Evolutionary conservation across 179 eudicot genomes (phyloP).

Genomic region (Drosera spatulata): DNA sequence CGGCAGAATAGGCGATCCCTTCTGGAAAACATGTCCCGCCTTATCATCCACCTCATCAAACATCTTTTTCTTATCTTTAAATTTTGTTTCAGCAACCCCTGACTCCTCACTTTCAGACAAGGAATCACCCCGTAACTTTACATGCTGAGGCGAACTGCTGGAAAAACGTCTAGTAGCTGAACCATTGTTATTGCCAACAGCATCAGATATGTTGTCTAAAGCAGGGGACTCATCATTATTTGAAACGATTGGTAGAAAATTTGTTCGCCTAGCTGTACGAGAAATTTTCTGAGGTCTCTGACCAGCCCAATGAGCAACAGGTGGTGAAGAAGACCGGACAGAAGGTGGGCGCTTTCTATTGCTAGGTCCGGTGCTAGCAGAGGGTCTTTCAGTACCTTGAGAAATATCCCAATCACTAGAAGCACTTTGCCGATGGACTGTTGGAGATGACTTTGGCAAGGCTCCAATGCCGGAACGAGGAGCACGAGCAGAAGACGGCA

Average conservation of each 20-base stretch:
- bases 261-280: conserved; percentile 55
- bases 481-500: conserved; percentile 34
- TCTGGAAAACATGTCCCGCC: conserved; percentile 35
- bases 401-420: conserved; percentile 51
- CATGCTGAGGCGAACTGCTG: conserved; percentile 44
- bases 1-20: conserved; percentile 26
- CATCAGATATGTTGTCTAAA: conserved; percentile 31
- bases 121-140: conserved; percentile 32
- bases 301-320: conserved; percentile 48
- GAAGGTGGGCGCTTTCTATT: conserved; percentile 48
- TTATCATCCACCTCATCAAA: conserved; percentile 36
- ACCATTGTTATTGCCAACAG: conserved; percentile 29
- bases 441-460: conserved; percentile 40
- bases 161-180: conserved; percentile 19
- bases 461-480: conserved; percentile 43
- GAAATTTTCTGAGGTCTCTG: conserved; percentile 65
- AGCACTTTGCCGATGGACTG: conserved; percentile 25
- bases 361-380: conserved; percentile 27
- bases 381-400: conserved; percentile 32
- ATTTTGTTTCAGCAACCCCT: conserved; percentile 43
- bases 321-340: conserved; percentile 52
- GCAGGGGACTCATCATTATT: conserved; percentile 31
- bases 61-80: conserved; percentile 39
- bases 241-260: conserved; percentile 37
- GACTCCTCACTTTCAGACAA: conserved; percentile 72